Base-by-base conservation (phyloP, 768 basidiomycete genomes). In the Lactarius akahatsu region DNA sequence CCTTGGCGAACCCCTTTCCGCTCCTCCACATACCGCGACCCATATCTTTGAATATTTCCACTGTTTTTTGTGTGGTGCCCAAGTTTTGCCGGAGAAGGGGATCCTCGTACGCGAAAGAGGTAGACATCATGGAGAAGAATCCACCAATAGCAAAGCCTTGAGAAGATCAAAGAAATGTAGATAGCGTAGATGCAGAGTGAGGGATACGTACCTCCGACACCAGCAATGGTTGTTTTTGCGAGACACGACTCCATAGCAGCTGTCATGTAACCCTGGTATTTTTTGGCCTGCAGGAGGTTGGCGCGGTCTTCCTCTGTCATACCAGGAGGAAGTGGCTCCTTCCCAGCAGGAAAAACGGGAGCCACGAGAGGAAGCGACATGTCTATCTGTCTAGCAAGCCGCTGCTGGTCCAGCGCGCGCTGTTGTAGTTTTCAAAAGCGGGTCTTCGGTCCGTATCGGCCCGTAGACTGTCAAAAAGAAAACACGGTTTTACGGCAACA, bases 81-180 rank as follows among this genome's bases (percentile, higher is more conserved):
- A 87, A 72, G 15, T 80, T 83, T 57, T 86, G 80, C 38, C 91
- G 87, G 41, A 92, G 82, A 55, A 93, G 79, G 13, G 96, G 95
- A 75, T 98, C 96, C 76, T 98, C 96, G 74, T 97, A 96, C 40
- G 90, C 89, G 75, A 98, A 96, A 34, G 94, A 93, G 23, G 94
- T 82, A 40, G 92, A 93, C 96, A 98, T 98, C 66, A 98, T 83
- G 1, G 94, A 94, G 79, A 98, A 93, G 82, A 98, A 95, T 38
- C 90, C 95, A 66, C 96, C 96, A 52, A 97, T 84, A 13, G 85
- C 96, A 71, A 98, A 87, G 57, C 96, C 96, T 97, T 69, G 30
- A 11, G 66, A 45, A 43, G 59, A 70, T 23, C 40, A n/a, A 34
- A 38, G 57, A 62, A 56, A 23, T 28, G 52, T 36, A 64, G 16